A percentile compares a stretch with the other conserved stretches of the same genome.
Evolutionary conservation across 768 basidiomycete genomes (phyloP).

Genomic region (Lanmaoa rubissima): DNA sequence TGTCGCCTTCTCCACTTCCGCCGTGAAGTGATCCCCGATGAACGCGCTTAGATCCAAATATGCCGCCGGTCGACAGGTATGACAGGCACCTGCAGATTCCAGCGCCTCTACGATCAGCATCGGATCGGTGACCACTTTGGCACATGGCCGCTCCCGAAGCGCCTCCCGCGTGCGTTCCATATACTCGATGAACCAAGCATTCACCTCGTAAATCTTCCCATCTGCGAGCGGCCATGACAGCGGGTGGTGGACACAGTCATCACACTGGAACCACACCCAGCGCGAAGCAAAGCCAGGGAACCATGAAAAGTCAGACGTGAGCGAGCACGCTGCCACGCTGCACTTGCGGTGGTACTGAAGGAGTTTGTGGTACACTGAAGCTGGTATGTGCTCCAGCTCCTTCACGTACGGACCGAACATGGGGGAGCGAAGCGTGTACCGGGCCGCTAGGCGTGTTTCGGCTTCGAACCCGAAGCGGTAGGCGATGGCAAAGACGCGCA

Average conservation of each 20-base stretch:
- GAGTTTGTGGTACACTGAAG: constrained; percentile 35
- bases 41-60: constrained; percentile 34
- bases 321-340: constrained; percentile 28
- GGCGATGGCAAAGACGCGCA: constrained; percentile 41
- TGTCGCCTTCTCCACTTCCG: constrained; percentile 29
- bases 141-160: constrained; percentile 31
- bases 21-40: constrained; percentile 29
- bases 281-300: constrained; percentile 36
- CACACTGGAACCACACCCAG: constrained; percentile 40
- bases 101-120: constrained; percentile 32
- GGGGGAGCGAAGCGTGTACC: constrained; percentile 34
- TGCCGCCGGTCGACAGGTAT: constrained; percentile 30
- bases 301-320: constrained; percentile 37
- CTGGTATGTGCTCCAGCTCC: constrained; percentile 39
- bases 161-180: constrained; percentile 33
- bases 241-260: constrained; percentile 34
- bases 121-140: constrained; percentile 31
- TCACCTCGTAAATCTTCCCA: constrained; percentile 36
- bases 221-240: constrained; percentile 35
- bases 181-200: constrained; percentile 35
- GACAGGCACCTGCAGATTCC: constrained; percentile 27
- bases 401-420: constrained; percentile 35
- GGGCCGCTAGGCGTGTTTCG: constrained; percentile 36
- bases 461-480: constrained; percentile 35
- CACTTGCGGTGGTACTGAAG: constrained; percentile 37